A percentile compares a stretch with the other conserved stretches of the same genome.
phyloP scores from a whole-genome alignment of 495 filamentous ascomycete species.

The Aspergillus avenaceus region DNA sequence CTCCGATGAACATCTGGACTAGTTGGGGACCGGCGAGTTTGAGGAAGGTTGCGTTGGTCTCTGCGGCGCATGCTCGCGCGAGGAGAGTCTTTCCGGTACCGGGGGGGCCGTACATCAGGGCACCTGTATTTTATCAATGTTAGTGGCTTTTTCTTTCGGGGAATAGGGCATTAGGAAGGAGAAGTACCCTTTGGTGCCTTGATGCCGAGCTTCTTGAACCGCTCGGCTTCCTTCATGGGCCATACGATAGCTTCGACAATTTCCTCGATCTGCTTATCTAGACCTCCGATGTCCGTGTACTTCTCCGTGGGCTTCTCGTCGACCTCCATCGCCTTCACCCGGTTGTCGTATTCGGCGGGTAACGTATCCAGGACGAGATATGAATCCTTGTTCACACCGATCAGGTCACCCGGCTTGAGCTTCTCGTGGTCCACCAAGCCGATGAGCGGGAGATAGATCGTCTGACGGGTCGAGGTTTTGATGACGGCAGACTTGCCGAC shows the following conservation, averaged over 20 bases:
- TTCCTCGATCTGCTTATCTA: conserved; percentile 99
- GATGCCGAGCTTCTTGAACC: conserved; percentile 99
- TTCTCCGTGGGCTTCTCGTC: conserved; percentile 99
- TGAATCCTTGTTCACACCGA: conserved; percentile 98
- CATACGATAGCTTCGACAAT: conserved; percentile 98
- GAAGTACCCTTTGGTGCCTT: conserved; percentile 94
- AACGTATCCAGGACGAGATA: conserved; percentile 98
- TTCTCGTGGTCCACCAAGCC: conserved; percentile 92
- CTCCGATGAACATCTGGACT: conserved; percentile 99
- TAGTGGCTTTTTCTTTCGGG: conserved; percentile 8
- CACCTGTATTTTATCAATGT: conserved; percentile 52
- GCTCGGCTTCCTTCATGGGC: conserved; percentile 99
- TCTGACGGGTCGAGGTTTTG: conserved; percentile 99
- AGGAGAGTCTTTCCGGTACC: conserved; percentile 96
- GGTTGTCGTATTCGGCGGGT: conserved; percentile 98
- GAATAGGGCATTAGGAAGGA: background rate
- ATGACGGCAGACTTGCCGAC: conserved; percentile 98
- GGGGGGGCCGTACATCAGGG: conserved; percentile 97
- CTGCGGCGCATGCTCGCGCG: conserved; percentile 92
- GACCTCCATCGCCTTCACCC: conserved; percentile 99
- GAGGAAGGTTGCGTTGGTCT: conserved; percentile 98
- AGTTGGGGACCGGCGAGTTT: conserved; percentile 97
- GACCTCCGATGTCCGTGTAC: conserved; percentile 94
- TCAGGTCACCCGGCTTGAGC: conserved; percentile 91
- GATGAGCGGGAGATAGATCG: conserved; percentile 97